phyloP scores from a whole-genome alignment of 179 eudicot genomes.

The Pouteria campechiana region DNA sequence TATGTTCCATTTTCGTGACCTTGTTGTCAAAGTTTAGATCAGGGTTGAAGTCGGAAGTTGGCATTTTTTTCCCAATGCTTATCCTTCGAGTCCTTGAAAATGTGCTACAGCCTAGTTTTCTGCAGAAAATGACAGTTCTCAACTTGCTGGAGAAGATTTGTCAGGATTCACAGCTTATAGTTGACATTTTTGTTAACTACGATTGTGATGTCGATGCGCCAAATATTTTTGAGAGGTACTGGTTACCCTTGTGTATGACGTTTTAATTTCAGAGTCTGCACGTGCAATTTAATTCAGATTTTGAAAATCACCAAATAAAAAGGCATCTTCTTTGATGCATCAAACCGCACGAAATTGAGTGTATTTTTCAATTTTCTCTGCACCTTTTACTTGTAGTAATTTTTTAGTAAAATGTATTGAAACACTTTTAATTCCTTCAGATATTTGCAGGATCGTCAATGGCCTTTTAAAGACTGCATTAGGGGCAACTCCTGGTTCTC shows the following conservation, averaged over 20 bases:
- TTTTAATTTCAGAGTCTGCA: no score
- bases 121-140: constrained; percentile 95
- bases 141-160: constrained; percentile 84
- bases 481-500: constrained; percentile 94
- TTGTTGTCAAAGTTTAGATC: constrained; percentile 72
- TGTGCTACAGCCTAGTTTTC: constrained; percentile 89
- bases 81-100: constrained; percentile 92
- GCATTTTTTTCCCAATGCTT: constrained; percentile 92
- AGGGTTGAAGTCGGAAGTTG: constrained; percentile 85
- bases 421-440: constrained; percentile 82
- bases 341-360: no score
- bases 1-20: constrained; percentile 75
- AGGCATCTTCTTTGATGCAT: no score
- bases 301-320: no score
- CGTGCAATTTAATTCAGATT: no score
- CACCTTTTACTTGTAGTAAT: neutral
- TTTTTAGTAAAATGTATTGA: constrained; percentile 28
- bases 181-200: constrained; percentile 90
- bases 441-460: constrained; percentile 96
- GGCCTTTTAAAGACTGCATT: constrained; percentile 96
- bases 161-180: constrained; percentile 67
- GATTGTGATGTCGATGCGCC: constrained; percentile 98
- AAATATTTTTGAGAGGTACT: constrained; percentile 92
- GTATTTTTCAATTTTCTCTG: no score
- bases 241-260: no score